These are phyloP conservation scores for Coniochaeta hoffmannii DNA, from an alignment of 2,329 filamentous ascomycete species.

Conservation along the genomic window DNA sequence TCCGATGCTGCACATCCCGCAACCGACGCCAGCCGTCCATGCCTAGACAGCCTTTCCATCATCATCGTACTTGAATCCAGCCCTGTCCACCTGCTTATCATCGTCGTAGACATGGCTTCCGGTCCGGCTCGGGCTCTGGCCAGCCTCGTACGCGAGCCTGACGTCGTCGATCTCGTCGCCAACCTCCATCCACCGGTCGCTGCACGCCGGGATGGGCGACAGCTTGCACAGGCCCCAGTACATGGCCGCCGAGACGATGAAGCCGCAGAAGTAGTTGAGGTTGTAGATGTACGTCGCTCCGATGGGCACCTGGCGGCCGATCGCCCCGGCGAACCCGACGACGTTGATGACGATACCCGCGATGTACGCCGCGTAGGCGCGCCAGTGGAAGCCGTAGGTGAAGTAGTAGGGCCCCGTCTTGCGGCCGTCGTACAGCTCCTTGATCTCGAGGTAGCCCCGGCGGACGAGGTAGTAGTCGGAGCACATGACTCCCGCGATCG, in stretches of 20 bases:
- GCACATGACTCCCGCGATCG: constrained; percentile 86
- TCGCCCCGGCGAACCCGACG: constrained; percentile 79
- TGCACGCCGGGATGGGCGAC: constrained; percentile 67
- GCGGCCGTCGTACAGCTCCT: constrained; percentile 69
- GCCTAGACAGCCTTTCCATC: not conserved
- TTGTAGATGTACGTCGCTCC: constrained; percentile 84
- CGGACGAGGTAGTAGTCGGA: constrained; percentile 84
- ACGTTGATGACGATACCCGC: constrained; percentile 83
- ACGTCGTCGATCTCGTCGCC: constrained; percentile 54
- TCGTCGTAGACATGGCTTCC: constrained; percentile 3
- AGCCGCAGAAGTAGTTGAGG: constrained; percentile 83
- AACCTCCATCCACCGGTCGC: constrained; percentile 71
- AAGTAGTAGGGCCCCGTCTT: constrained; percentile 65
- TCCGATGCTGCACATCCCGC: too few relatives aligned
- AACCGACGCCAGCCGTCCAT: not conserved
- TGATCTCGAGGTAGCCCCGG: constrained; percentile 70
- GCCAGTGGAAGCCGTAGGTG: constrained; percentile 69
- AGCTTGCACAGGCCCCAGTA: constrained; percentile 67
- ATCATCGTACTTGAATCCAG: not conserved
- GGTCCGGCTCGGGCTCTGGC: not conserved
- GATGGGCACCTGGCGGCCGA: constrained; percentile 63
- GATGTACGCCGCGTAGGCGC: constrained; percentile 76
- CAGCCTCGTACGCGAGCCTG: constrained; percentile 34
- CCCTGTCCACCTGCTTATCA: not conserved
- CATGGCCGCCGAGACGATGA: constrained; percentile 56